These are phyloP conservation scores for Tolypocladium nubicola DNA, from an alignment of 2,329 filamentous ascomycete species.

Conservation along the genomic window DNA sequence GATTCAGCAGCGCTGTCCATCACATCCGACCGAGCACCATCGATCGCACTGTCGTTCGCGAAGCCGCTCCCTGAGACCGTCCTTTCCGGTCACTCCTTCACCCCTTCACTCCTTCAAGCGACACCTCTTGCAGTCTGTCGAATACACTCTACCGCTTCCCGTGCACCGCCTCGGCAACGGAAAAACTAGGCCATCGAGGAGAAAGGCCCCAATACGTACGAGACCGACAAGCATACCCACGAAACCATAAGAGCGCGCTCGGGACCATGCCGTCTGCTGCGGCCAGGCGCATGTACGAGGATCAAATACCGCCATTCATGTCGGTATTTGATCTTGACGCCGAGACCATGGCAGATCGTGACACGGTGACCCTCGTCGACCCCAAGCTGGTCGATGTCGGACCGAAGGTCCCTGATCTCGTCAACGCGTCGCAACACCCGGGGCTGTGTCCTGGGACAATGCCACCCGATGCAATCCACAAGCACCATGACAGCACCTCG, in stretches of 20 bases:
- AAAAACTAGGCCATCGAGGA: not conserved
- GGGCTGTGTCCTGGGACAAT: constrained; percentile 28
- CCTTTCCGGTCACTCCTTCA: constrained; percentile 6
- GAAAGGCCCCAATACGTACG: not conserved
- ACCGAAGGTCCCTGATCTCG: constrained; percentile 24
- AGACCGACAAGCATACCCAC: not conserved
- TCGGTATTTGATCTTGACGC: constrained; percentile 60
- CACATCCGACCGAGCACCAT: constrained; percentile 4
- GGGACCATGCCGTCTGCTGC: constrained; percentile 51
- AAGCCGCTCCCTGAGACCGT: constrained; percentile 7
- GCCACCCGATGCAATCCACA: constrained; percentile 44
- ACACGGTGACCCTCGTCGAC: constrained; percentile 43
- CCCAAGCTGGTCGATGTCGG: constrained; percentile 40
- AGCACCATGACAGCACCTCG: constrained; percentile 67
- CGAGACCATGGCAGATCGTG: constrained; percentile 41
- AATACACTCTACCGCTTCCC: not conserved
- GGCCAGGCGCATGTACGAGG: constrained; percentile 51
- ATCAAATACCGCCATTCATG: constrained; percentile 67
- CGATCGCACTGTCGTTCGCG: constrained; percentile 7
- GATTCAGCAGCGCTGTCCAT: constrained; percentile 46
- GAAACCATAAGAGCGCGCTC: not conserved
- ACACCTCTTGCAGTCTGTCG: not conserved
- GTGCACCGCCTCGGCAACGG: not conserved
- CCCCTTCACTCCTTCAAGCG: constrained; percentile 3
- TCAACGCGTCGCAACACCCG: constrained; percentile 25